Base-by-base conservation (phyloP, 2,329 filamentous ascomycete species). In the Trichoderma sp. region DNA sequence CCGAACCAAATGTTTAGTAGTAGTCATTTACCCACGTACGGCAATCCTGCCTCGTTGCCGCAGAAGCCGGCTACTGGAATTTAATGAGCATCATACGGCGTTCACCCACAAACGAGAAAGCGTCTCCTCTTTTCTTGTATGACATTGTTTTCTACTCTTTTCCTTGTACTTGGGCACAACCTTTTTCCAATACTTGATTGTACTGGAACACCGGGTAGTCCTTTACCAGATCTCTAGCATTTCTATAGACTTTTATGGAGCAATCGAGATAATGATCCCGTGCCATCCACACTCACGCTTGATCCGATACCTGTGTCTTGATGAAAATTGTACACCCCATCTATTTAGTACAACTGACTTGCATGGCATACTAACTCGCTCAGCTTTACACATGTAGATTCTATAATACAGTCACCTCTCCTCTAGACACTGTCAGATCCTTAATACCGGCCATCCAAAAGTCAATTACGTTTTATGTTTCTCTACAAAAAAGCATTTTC, bases 21-120 rank as follows among this genome's bases (percentile, higher is more conserved):
- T 69, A 83, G 80, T 69, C 84, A 86, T 72, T 77, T 88, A 70
- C 85, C 79, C 22, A 77, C 84, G 52, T 88, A 87, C 71, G 86
- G 86, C 71, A 88, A 88, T 75, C 86, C 86, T 68, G 85, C 86
- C 35, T 84, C 84, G 35, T 75, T 88, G 74, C 86, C 86, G 69
- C 86, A 88, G 74, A 88, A 88, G 78, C 86, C 86, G 68, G 79
- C 83, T 37, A 81, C 82, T 68, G 82, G 81, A 73, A 80, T 83
- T 73, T 83, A 82, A 70, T 72, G 71, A 74, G 73, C 74, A 78
- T 76, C 71, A 71, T 60, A 70, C 67, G 72, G 72, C 76, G 72
- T 76, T 76, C 58, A 32, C 27, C 39, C 25, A n/a, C 32, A 42
- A 35, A 57, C 29, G 53, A 37, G 53, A 57, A 57, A 57, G 39